Base-by-base conservation (phyloP, 177 flowering plant genomes). In the Vitis hybrid region DNA sequence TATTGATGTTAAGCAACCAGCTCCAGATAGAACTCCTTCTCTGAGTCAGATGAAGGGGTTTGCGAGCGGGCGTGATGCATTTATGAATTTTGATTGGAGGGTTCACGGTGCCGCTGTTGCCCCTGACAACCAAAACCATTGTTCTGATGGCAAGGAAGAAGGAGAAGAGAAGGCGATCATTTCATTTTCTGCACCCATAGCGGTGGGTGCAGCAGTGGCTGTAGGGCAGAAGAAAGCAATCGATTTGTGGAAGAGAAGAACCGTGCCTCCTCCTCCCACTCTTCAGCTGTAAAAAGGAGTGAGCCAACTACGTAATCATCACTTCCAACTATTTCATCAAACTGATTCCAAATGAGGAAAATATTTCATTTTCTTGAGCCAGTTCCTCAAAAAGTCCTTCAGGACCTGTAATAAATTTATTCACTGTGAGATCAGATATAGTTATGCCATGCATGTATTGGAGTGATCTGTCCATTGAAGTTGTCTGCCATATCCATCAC, bases 231-330 rank as follows among this genome's bases (percentile, higher is more conserved):
- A 47, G 28, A 82, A 72, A 44, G 77, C 79, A 75, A 71, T 74
- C 3, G 76, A 74, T 61, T 62, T 81, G 68, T 78, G 80, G 80
- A 76, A 76, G 50, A 76, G 80, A 76, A 69, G 82, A 66, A 56
- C 78, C 49, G 65, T 60, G 66, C 70, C 66, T 66, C 73, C 71
- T 70, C 82, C 79, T 57, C 67, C 11, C n/a, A 70, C 72, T 17
- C 80, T 78, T 38, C 68, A 67, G 18, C 4, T 81, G 50, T 51
- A 54, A 67, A 55, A 38, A 38, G 47, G 9, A 38, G 2, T 38
- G 47, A 38, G 7, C 47, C 7, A 38, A 38, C 47, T 38, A 5
- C 7, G 8, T 38, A 0, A 38, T 1, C 47, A 38, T 38, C 47
- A 38, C 47, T 38, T 38, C 47, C 47, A 38, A 38, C 47, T 38